These are phyloP conservation scores for Misopates orontium DNA, from an alignment of 257 asterid genomes.

Conservation along the genomic window DNA sequence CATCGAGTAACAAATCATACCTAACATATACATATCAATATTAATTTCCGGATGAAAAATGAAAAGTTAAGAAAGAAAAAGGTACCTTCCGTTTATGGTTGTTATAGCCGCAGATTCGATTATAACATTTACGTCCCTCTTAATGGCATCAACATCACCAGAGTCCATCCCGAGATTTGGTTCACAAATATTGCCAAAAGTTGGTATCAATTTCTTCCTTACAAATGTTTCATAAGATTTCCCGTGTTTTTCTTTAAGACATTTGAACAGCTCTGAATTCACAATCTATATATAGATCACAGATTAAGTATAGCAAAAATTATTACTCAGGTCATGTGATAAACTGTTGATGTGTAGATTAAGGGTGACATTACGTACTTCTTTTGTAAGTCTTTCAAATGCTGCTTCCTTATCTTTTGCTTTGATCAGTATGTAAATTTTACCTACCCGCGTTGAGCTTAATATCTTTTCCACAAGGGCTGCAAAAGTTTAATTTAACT, in stretches of 20 bases:
- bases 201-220: conserved; percentile 30
- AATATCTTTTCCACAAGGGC: too few relatives aligned
- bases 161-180: conserved; percentile 37
- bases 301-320: too few relatives aligned
- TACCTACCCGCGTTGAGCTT: too few relatives aligned
- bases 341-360: too few relatives aligned
- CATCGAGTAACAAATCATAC: conserved; percentile 30
- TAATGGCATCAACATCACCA: neutral
- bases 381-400: too few relatives aligned
- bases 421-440: too few relatives aligned
- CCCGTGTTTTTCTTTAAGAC: conserved; percentile 29
- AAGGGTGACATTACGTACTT: too few relatives aligned
- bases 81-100: conserved; percentile 35
- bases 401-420: too few relatives aligned
- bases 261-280: conserved; percentile 32
- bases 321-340: too few relatives aligned
- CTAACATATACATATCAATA: neutral
- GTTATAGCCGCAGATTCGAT: conserved; percentile 39
- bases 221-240: conserved; percentile 28
- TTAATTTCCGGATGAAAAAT: neutral
- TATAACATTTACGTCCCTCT: conserved; percentile 32
- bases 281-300: conserved; percentile 25
- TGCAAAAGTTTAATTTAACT: too few relatives aligned
- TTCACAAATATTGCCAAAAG: conserved; percentile 35
- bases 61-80: too few relatives aligned